Percentiles rank a stretch among this genome's conserved stretches.
Evolutionary conservation across 1,284 basidiomycete species (phyloP).

Genomic region (Golubevia sp.): DNA sequence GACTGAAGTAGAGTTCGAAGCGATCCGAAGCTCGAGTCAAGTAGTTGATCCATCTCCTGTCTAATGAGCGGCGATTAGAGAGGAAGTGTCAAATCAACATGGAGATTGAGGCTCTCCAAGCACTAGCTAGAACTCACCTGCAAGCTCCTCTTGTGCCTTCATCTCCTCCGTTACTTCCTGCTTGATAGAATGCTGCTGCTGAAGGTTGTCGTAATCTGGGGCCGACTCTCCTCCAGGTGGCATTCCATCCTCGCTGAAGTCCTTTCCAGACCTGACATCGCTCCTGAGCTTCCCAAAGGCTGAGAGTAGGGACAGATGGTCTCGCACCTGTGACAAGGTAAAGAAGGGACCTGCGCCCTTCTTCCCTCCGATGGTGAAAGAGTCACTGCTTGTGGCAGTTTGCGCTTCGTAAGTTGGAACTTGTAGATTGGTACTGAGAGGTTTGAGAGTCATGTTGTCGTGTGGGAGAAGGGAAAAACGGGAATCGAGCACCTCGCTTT

Average conservation of each 20-base stretch:
- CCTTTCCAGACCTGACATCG: background rate
- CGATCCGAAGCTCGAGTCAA: constrained; percentile 33
- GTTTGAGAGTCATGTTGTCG: too few species aligned
- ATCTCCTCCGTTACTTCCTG: background rate
- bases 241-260: background rate
- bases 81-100: background rate
- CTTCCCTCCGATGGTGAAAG: too few species aligned
- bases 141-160: background rate
- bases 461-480: too few species aligned
- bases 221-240: background rate
- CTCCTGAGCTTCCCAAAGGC: constrained; percentile 6
- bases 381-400: too few species aligned
- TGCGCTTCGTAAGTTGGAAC: too few species aligned
- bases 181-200: background rate
- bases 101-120: background rate
- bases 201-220: background rate
- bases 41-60: constrained; percentile 23
- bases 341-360: background rate
- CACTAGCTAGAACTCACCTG: background rate
- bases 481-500: too few species aligned
- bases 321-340: constrained; percentile 1
- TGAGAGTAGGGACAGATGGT: constrained; percentile 8
- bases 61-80: background rate
- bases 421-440: too few species aligned
- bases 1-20: constrained; percentile 27